Evolutionary conservation across 345 rosid genomes (phyloP).

Genomic region (Boechera divaricarpa): DNA sequence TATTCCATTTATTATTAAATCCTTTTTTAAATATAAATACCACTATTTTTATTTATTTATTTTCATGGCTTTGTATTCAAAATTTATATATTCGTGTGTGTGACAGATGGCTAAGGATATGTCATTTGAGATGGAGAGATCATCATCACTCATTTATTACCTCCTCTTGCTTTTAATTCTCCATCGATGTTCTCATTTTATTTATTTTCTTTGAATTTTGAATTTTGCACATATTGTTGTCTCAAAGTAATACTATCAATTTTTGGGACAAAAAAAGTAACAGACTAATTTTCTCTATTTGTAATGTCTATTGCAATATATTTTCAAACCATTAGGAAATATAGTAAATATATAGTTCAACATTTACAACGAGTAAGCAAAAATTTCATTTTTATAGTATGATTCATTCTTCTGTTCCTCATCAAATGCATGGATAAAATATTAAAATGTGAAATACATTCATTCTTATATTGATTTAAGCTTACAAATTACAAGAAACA

Average conservation of each 20-base stretch:
- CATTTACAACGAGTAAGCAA: background rate
- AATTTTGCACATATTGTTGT: background rate
- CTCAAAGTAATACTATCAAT: background rate
- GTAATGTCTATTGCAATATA: background rate
- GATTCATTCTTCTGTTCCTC: background rate
- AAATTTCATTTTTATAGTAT: background rate
- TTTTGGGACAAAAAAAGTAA: background rate
- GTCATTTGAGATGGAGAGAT: conserved; percentile 43
- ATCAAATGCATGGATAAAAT: background rate
- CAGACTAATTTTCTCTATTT: background rate
- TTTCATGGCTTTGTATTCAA: conserved; percentile 18
- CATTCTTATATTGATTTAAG: background rate
- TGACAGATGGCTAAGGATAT: conserved; percentile 45
- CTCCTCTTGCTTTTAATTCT: conserved; percentile 3
- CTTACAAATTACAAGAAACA: background rate
- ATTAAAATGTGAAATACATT: background rate
- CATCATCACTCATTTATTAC: conserved; percentile 39
- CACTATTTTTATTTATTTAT: background rate
- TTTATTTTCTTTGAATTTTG: background rate
- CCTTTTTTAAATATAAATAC: background rate
- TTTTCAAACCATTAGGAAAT: background rate
- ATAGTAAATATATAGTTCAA: background rate
- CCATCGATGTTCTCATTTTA: background rate
- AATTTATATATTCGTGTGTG: conserved; percentile 1
- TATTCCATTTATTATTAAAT: conserved; percentile 37